Evolutionary conservation across 345 rosid genomes (phyloP), one percentile per base, ranked within the genome.

Genomic region (Ceriops tagal): DNA sequence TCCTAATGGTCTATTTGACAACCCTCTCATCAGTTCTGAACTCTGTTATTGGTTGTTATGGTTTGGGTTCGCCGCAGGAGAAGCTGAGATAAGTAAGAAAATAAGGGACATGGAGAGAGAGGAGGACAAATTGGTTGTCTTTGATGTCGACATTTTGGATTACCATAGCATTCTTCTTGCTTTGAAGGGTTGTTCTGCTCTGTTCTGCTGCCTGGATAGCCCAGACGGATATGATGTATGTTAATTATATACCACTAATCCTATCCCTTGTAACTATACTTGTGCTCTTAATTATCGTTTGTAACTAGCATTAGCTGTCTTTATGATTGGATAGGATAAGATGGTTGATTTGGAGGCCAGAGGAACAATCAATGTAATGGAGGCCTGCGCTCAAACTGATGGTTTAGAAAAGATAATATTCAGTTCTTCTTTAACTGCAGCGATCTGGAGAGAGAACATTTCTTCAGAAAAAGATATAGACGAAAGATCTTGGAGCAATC

Each of bases 361-460:
- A 76, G 96, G 92, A 76, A 95, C 88, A 8, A 88, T 88, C 53
- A 90, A 92, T 79, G 88, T 86, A 51, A 87, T 90, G 51, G 98
- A 92, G 77, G 97, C 97, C 13, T 86, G 97, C 67, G 97, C 92
- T 20, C 95, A 88, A 61, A 92, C 91, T 43, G 83, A 85, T 8
- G 75, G 53, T 39, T 69, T 87, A 9, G 82, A 86, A 49, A 92
- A 92, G 77, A 63, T 90, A 57, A 86, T 92, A 64, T 88, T 87
- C 73, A 83, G 74, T 66, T 90, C 92, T 66, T 92, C 98, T 21
- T 71, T 88, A 24, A 83, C 92, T 8, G 98, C 96, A 16, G 95
- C 92, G 2, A 77, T 92, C 24, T 92, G 98, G 98, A 88, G 82
- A 75, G 98, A 92, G 47, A 78, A 79, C 58, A 85, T 87, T 64